Base-by-base conservation (phyloP, 495 filamentous ascomycete genomes). In the Trichoderma erinaceum region DNA sequence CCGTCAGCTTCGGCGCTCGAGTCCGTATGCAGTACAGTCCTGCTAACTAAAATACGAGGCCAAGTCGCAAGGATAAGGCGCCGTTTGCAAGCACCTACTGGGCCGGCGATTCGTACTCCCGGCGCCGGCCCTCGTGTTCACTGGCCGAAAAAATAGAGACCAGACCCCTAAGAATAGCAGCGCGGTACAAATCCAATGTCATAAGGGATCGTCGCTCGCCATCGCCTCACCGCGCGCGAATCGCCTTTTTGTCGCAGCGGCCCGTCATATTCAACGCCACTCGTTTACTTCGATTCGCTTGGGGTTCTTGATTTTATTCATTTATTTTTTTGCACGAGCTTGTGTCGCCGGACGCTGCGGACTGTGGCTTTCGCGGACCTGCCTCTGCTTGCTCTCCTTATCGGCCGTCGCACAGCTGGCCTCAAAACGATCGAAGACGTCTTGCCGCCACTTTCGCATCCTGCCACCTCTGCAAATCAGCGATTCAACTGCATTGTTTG, bases 161-260 rank as follows among this genome's bases (percentile, higher is more conserved):
- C 29, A 61, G 56, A 61, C 56, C 56, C 56, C 56, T 32, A 61
- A 25, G 11, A 61, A 61, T 18, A 32, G 23, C 35, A 38, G 56
- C 56, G 56, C 56, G 11, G 29, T 25, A 29, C 27, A 61, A 29
- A 25, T 61, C 52, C 13, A 27, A 61, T 21, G 48, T 18, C 48
- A 52, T 52, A 61, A 61, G 56, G 56, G 56, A 61, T 61, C 56
- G 44, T 48, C 44, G 56, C 27, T 61, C 56, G 56, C 56, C 56
- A 61, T 61, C 56, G 56, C 56, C 56, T 61, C 56, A 61, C 56
- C 56, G 56, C 56, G 56, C 56, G 56, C 56, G 56, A 61, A 61
- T 38, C 56, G 56, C 56, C 56, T 61, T 61, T 35, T 38, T 38
- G 4, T 61, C 56, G 56, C 56, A 61, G 56, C 25, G 56, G 56